Base-by-base conservation (phyloP, 306 rosid genomes). In the Lablab purpureus region DNA sequence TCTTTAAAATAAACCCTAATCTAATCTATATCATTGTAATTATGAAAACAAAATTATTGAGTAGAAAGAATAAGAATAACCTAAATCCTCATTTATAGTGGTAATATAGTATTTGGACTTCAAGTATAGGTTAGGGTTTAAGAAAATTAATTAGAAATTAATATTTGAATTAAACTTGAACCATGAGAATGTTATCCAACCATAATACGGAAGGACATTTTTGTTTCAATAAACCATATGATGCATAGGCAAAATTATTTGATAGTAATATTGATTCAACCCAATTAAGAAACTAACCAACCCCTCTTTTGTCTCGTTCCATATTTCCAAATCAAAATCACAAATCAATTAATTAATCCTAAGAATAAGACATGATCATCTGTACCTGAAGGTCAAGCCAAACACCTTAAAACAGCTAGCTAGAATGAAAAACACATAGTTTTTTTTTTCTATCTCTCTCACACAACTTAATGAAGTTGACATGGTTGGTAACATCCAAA, bases 401-500 rank as follows among this genome's bases (percentile, higher is more conserved):
- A 32, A 45, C 72, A 45, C 63, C 47, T 67, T 36, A 81, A 67
- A 75, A 56, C 80, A 81, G 68, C 30, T 65, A 81, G 81, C 25
- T 75, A 81, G 75, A 76, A 14, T 47, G 81, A 59, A 77, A 64
- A 37, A 52, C 64, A 71, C 69, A 40, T 51, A 63, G 3, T 22
- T 70, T 51, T 68, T 45, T 55, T 22, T 70, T 51, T 68, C 68
- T 55, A 45, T 81, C 47, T 30, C 1, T 12, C 2, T 81, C 71
- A 58, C 15, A 47, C 15, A 32, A 51, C 62, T 49, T 70, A 59
- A 37, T 76, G 74, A 51, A 68, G 75, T 59, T 67, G 84, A 85
- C 81, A 62, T 8, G 81, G 58, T 41, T 45, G 60, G 45, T 64
- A 60, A 68, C 21, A 75, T 80, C 85, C 78, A 83, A 67, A 83